Evolutionary conservation across 805 yeast species (phyloP), one percentile per base, ranked within the genome.

Genomic region (Sugiyamaella mastotermitis): DNA sequence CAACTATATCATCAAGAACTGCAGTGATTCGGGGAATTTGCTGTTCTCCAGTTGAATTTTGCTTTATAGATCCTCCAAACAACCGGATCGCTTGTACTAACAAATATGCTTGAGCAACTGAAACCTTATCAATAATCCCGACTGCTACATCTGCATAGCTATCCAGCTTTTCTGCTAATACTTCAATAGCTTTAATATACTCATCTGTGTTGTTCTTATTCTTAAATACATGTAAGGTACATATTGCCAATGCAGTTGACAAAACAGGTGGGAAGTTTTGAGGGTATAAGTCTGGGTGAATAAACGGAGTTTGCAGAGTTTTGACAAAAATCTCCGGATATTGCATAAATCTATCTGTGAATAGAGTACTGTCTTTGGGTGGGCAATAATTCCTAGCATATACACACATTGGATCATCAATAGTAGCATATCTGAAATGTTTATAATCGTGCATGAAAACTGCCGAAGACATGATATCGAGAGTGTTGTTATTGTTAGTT

Each of bases 281-380:
- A 4, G 33, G 31, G 31, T 43, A 43, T 19, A 41, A 21, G 13
- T 10, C 8, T 4, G 27, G 33, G 29, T 43, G 47, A 15, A 43
- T 37, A 17, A 43, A 43, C 8, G 40, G 30, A 15, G 16, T 17
- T n/a, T 20, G n/a, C 31, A 35, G 13, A 4, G 15, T 15, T 15
- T 24, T 28, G 4, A 26, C 16, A 40, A 40, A 40, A 9, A 40
- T 4, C 21, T 16, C 13, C 3, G 43, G 43, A 29, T 40, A 40
- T 17, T 40, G 40, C 19, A 11, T 15, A 18, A 38, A 15, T n/a
- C 43, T 6, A 13, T 28, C 35, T 5, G 15, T 19, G 18, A 35
- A 28, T 4, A 40, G 10, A 27, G 9, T 17, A 13, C 17, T 13
- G 14, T 14, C 30, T 27, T 27, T 17, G 9, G 9, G 17, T 27